Percentiles rank a stretch among this genome's conserved stretches.
Conservation (phyloP, 306 rosid genomes). For the Acacia melanoxylon region DNA sequence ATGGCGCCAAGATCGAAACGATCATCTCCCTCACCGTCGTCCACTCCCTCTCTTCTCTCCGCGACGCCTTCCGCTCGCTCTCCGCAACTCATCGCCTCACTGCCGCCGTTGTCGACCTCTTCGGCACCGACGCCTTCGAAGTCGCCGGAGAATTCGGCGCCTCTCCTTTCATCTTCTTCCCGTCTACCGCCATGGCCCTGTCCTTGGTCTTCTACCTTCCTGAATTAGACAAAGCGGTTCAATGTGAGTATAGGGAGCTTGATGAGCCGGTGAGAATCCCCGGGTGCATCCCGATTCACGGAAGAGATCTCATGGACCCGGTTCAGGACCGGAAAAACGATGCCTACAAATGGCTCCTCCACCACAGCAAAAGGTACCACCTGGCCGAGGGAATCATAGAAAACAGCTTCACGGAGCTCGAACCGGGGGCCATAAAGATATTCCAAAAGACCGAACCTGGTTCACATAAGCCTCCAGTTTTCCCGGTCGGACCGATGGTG, state of each 20-base stretch:
- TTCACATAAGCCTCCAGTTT: slow-evolving; percentile 38
- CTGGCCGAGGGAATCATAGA: slow-evolving; percentile 54
- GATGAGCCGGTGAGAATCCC: slow-evolving; percentile 54
- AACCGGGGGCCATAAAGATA: slow-evolving; percentile 42
- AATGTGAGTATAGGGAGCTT: slow-evolving; percentile 50
- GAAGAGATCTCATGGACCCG: slow-evolving; percentile 54
- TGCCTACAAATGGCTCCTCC: slow-evolving; percentile 50
- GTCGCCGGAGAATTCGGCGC: slow-evolving; percentile 43
- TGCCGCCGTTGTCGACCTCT: slow-evolving; percentile 54
- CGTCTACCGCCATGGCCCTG: slow-evolving; percentile 49
- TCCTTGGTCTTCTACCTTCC: slow-evolving; percentile 50
- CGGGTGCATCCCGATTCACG: slow-evolving; percentile 58
- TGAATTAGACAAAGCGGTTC: slow-evolving; percentile 38
- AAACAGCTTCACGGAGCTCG: slow-evolving; percentile 65
- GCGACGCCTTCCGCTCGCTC: slow-evolving; percentile 17
- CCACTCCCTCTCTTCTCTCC: slow-evolving; percentile 40
- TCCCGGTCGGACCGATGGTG: slow-evolving; percentile 58
- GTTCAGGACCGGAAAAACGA: slow-evolving; percentile 61
- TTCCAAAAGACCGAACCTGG: slow-evolving; percentile 40
- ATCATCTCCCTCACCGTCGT: slow-evolving; percentile 32
- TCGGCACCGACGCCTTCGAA: slow-evolving; percentile 62
- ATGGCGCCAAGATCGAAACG: slow-evolving; percentile 21
- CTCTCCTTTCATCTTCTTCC: slow-evolving; percentile 47
- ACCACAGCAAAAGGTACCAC: slow-evolving; percentile 42
- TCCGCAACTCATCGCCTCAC: neutral